Base-by-base conservation (phyloP, 495 filamentous ascomycete species). In the Xylaria curta region DNA sequence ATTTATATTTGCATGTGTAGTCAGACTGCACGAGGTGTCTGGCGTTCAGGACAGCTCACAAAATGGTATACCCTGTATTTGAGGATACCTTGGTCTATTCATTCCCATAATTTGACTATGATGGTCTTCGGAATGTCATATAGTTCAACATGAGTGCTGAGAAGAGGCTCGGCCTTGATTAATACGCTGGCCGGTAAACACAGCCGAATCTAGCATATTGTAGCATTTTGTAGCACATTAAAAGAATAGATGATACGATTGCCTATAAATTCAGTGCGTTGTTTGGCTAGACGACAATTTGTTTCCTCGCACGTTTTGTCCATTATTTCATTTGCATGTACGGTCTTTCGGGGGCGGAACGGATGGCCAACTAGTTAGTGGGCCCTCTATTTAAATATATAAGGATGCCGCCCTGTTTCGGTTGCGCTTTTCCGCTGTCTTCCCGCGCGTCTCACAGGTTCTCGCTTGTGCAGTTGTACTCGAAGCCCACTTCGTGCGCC, bases 401-500 rank as follows among this genome's bases (percentile, higher is more conserved):
- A 15, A 26, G 5, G 42, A 19, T 44, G 65, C 19, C 65, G 12
- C 6, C 2, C 15, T 58, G 28, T 10, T 44, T 59, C 40, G 56
- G 56, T 38, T 61, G 17, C 12, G 26, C 26, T 61, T 40, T 47
- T 61, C 67, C 54, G 67, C 10, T 19, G 17, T 61, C 28, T 24
- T 46, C 17, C 19, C 42, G 19, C 36, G 5, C 24, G 24, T 44
- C 5, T 21, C 1, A n/a, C 38, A 10, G 51, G 15, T 10, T 26
- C 53, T 38, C 40, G 54, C 67, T 58, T 58, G 9, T 21, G 66
- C 2, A 28, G 2, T 46, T 24, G 15, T n/a, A 28, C 38, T 28
- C 15, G 12, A 15, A 42, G 56, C 67, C 67, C 67, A 69, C 67
- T 60, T 68, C n/a, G 33, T 59, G 66, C 24, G 15, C n/a, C 64